Evolutionary conservation across 345 rosid genomes (phyloP), one percentile per base, ranked within the genome.

Genomic region (Pistacia vera): DNA sequence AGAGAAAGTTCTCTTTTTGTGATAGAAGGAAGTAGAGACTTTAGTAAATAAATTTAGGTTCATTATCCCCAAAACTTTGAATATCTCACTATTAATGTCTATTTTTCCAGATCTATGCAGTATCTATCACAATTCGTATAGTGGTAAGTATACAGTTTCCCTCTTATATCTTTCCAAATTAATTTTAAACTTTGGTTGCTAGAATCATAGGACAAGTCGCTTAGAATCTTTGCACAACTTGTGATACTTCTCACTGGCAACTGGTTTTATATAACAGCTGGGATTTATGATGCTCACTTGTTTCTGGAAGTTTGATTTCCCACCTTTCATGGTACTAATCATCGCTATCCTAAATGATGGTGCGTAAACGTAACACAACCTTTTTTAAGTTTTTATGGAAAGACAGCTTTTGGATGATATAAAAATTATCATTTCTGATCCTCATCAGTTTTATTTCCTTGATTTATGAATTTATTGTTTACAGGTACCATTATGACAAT

Each of bases 401-500:
- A 41, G 46, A 7, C 6, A 41, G 9, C 46, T 41, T 41, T 41
- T 5, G 46, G 46, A 41, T 41, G 46, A 41, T 0, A 41, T 41
- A 5, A 41, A 41, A 41, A 41, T 41, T 41, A 41, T 41, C 9
- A 41, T 41, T 41, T 6, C 7, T 6, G 41, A 38, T 36, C 17
- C 9, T 11, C 62, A 33, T 54, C 20, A 11, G 9, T 49, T 63
- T 16, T 12, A 18, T 35, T 54, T 56, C 35, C 68, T 16, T 41
- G 68, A 55, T 56, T 8, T 63, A 10, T 75, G 41, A 11, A 70
- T 25, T 41, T 41, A 41, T 35, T 56, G 3, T 54, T 75, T 66
- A 48, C 52, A 90, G 94, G 98, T 17, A 92, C 97, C 55, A 94
- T 94, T 48, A 90, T 94, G 98, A 94, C 97, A 62, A 94, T 94